Evolutionary conservation across 768 basidiomycete genomes (phyloP).

Genomic region (Glaciozyma antarctica): DNA sequence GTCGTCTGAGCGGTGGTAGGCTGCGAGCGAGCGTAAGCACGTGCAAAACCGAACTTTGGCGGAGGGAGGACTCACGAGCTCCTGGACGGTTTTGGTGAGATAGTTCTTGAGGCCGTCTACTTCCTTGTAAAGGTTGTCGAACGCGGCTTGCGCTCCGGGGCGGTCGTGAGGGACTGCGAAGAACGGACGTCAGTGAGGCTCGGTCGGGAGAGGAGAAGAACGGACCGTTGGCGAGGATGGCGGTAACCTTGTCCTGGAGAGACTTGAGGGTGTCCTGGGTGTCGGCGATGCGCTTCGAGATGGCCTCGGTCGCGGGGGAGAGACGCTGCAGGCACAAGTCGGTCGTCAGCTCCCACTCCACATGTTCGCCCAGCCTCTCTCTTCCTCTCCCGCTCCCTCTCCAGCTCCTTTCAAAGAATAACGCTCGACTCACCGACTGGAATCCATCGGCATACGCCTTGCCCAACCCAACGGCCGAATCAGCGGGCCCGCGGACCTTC

Average conservation of each 20-base stretch:
- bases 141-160: neutral
- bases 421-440: slow-evolving; percentile 8
- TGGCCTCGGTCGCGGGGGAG: slow-evolving; percentile 3
- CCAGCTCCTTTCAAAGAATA: neutral
- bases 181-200: neutral
- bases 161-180: neutral
- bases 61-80: neutral
- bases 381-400: neutral
- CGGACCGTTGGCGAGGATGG: slow-evolving; percentile 11
- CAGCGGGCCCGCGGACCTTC: slow-evolving; percentile 14
- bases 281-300: slow-evolving; percentile 8
- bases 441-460: slow-evolving; percentile 5
- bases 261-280: slow-evolving; percentile 9
- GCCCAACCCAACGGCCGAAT: slow-evolving; percentile 12
- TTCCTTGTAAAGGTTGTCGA: neutral
- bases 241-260: slow-evolving; percentile 20
- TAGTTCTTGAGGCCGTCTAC: neutral
- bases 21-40: neutral
- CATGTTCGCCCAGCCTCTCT: too few species aligned
- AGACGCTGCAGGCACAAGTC: neutral
- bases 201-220: neutral
- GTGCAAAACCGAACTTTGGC: neutral
- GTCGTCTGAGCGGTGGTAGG: neutral
- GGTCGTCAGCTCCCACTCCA: neutral
- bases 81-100: neutral